Conservation (phyloP, 768 basidiomycete genomes). For the Hypsizygus marmoreus region DNA sequence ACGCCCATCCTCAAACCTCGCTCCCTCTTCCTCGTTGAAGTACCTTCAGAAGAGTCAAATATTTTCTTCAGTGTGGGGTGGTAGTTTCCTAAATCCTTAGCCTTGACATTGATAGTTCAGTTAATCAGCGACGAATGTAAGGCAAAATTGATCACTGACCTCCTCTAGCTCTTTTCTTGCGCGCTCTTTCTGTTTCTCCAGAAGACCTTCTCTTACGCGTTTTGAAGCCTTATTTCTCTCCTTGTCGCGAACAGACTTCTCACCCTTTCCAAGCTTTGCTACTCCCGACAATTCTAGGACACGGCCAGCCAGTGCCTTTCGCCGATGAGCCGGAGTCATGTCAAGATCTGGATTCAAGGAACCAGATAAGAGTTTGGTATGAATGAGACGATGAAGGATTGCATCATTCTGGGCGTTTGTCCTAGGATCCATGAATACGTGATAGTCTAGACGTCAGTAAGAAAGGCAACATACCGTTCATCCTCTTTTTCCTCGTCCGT, state of each 20-base stretch:
- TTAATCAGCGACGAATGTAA: conserved; percentile 1
- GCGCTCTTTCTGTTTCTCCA: conserved; percentile 60
- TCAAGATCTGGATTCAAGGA: conserved; percentile 64
- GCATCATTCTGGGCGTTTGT: conserved; percentile 79
- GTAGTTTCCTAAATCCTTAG: conserved; percentile 84
- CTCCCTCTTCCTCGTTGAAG: conserved; percentile 48
- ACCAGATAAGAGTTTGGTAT: conserved; percentile 78
- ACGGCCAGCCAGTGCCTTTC: conserved; percentile 77
- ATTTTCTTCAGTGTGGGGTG: conserved; percentile 75
- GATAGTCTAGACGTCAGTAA: neutral
- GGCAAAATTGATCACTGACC: conserved; percentile 45
- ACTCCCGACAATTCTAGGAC: conserved; percentile 70
- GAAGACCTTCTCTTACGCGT: conserved; percentile 69
- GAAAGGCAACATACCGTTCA: conserved; percentile 44
- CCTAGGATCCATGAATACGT: conserved; percentile 37
- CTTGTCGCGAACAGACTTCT: conserved; percentile 54
- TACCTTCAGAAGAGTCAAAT: conserved; percentile 42
- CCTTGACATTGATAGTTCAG: conserved; percentile 50
- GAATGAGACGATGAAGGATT: conserved; percentile 74
- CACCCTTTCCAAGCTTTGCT: conserved; percentile 76
- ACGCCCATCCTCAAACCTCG: conserved; percentile 79
- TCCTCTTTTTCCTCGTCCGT: conserved; percentile 49
- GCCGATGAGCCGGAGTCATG: conserved; percentile 64
- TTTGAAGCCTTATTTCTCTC: conserved; percentile 76
- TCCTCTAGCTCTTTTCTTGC: conserved; percentile 62